These are phyloP conservation scores for Pseudotsuga menziesii DNA, from an alignment of 75 land plant genomes.

Conservation along the genomic window DNA sequence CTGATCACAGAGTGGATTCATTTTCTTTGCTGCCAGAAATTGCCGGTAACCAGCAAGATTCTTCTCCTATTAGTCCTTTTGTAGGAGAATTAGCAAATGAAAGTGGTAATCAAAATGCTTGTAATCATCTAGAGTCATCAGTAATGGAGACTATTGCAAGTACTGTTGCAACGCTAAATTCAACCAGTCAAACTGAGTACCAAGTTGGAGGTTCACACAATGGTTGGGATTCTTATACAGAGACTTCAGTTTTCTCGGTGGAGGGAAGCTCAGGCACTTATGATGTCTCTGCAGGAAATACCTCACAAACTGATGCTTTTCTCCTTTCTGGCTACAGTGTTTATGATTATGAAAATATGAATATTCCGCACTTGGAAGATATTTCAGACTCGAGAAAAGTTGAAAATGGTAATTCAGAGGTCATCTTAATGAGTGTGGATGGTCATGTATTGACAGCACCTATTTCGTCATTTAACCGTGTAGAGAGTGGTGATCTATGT, in stretches of 20 bases:
- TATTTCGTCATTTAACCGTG: slow-evolving; percentile 37
- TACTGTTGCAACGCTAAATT: background rate
- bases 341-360: slow-evolving; percentile 22
- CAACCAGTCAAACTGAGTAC: slow-evolving; percentile 3
- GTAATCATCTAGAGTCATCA: background rate
- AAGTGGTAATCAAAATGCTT: background rate
- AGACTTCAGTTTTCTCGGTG: background rate
- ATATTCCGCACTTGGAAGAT: slow-evolving; percentile 16
- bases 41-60: background rate
- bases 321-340: slow-evolving; percentile 18
- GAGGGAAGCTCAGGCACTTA: slow-evolving; percentile 4
- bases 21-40: background rate
- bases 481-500: background rate
- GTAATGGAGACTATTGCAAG: background rate
- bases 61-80: background rate
- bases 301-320: background rate
- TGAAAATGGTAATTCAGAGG: slow-evolving; percentile 39
- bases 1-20: slow-evolving; percentile 1
- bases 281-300: background rate
- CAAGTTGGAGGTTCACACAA: background rate
- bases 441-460: slow-evolving; percentile 71
- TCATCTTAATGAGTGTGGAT: slow-evolving; percentile 67
- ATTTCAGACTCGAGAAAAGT: slow-evolving; percentile 21
- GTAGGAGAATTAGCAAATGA: background rate
- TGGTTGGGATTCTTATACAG: slow-evolving; percentile 9